Evolutionary conservation across 2,329 filamentous ascomycete genomes (phyloP), one percentile per base, ranked within the genome.

Genomic region (Purpureocillium takamizusanense): DNA sequence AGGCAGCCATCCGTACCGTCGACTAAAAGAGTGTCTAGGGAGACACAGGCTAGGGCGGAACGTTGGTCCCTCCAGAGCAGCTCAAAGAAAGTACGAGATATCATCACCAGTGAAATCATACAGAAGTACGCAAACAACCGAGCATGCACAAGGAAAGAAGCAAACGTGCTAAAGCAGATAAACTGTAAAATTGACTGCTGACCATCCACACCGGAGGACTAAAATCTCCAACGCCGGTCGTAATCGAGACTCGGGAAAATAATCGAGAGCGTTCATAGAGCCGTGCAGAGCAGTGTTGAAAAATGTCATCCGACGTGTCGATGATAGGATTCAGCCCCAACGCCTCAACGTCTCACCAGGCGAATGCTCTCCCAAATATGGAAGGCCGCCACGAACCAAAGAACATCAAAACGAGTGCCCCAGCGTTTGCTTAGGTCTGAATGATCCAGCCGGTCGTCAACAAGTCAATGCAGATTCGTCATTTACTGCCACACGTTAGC

Each of bases 141-240:
- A 43, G 39, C 35, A 46, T 46, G 49, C 45, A 45, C 47, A 43
- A 43, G 46, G 44, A 53, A 48, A 46, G 42, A 48, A 46, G 46
- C 44, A 47, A 51, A 51, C 46, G 21, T 18, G 25, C 15, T 43
- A 45, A 36, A 43, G 49, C 46, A 52, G 46, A 45, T 48, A 51
- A 48, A 50, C 50, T 51, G 53, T 55, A 49, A 56, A 56, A 55
- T 56, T 53, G 52, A 59, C 56, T 58, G 52, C 56, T 57, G 52
- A 56, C 55, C 55, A 55, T 54, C 54, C 55, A 56, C 56, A 56
- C 56, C 58, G 43, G 47, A 46, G 46, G 50, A 53, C 55, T 51
- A 57, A 53, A 45, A 59, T 62, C 60, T 61, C 57, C 58, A 62
- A 62, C 60, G 60, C 60, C 60, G 59, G 56, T 61, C 59, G 56